Evolutionary conservation across 345 rosid species (phyloP).

Genomic region (Eucalyptus cladocalyx): DNA sequence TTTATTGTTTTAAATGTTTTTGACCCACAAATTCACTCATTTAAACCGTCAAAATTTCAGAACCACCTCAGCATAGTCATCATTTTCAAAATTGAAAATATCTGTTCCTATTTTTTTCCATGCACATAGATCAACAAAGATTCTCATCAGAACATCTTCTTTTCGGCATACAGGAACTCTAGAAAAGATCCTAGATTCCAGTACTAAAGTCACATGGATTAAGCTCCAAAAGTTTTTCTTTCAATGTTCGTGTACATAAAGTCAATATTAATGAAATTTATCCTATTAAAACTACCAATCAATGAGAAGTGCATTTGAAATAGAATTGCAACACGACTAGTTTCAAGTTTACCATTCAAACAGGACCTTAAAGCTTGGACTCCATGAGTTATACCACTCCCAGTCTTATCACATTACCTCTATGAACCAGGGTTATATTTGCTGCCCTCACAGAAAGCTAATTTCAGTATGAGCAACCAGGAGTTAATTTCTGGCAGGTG

Average conservation of each 20-base stretch:
- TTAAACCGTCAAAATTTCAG: background rate
- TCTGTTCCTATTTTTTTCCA: background rate
- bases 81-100: background rate
- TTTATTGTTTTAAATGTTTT: background rate
- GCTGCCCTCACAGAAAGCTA: background rate
- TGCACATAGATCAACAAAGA: background rate
- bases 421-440: background rate
- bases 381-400: background rate
- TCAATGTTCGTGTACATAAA: background rate
- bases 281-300: background rate
- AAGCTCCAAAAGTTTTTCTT: background rate
- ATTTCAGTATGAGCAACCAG: background rate
- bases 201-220: background rate
- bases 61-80: background rate
- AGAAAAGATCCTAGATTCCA: background rate
- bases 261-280: background rate
- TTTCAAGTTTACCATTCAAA: background rate
- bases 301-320: background rate
- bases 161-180: background rate
- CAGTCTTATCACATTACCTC: background rate
- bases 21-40: background rate
- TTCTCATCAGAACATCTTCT: background rate
- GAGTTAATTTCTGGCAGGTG: background rate
- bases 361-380: background rate
- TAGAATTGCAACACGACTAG: background rate